phyloP scores from a whole-genome alignment of 805 yeast genomes.

The Ogataea minuta region DNA sequence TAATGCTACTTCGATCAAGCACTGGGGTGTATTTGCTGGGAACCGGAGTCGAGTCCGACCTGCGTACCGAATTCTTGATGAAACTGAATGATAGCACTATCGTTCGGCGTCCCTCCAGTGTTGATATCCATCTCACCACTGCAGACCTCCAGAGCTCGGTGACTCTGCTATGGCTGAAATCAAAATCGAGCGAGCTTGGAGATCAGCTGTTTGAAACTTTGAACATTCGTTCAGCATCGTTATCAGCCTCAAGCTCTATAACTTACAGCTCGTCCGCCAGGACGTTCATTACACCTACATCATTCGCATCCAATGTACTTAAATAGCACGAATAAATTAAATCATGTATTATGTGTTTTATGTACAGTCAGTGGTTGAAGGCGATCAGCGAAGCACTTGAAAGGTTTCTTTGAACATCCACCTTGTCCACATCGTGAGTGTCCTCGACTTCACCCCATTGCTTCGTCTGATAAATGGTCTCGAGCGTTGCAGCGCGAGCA shows the following conservation, averaged over 20 bases:
- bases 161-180: constrained; percentile 10
- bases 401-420: constrained; percentile 78
- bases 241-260: constrained; percentile 24
- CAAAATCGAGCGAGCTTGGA: constrained; percentile 6
- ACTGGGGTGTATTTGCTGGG: constrained; percentile 18
- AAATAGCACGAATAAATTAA: constrained; percentile 1
- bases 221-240: constrained; percentile 12
- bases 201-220: constrained; percentile 14
- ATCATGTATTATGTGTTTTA: constrained; percentile 2
- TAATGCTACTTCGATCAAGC: constrained; percentile 20
- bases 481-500: constrained; percentile 75
- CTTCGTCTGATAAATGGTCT: constrained; percentile 77
- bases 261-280: constrained; percentile 15
- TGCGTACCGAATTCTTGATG: constrained; percentile 17
- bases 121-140: constrained; percentile 21
- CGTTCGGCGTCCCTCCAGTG: constrained; percentile 21
- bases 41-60: constrained; percentile 11
- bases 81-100: constrained; percentile 16
- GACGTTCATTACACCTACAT: constrained; percentile 17
- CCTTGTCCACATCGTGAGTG: constrained; percentile 96
- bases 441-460: constrained; percentile 99
- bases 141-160: constrained; percentile 8
- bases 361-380: constrained; percentile 4
- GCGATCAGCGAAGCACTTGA: constrained; percentile 69
- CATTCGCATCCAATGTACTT: constrained; percentile 17